Percentiles rank a stretch among this genome's conserved stretches.
phyloP scores from a whole-genome alignment of 164 flowering plant genomes.

The Houttuynia cordata region DNA sequence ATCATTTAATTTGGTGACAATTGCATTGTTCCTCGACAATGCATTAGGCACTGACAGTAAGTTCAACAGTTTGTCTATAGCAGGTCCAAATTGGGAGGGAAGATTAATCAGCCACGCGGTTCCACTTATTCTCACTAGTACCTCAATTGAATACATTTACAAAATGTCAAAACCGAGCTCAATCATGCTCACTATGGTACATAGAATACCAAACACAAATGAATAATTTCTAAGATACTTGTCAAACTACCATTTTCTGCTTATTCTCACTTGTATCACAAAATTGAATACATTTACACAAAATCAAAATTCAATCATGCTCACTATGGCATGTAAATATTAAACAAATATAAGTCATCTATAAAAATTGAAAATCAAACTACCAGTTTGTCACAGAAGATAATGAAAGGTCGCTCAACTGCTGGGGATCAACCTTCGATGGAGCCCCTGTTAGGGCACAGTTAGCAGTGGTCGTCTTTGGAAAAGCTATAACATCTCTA shows the following conservation, averaged over 20 bases:
- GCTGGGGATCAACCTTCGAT: conserved; percentile 79
- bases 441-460: conserved; percentile 88
- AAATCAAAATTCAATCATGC: not conserved
- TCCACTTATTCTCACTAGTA: too few species aligned
- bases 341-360: not conserved
- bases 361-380: not conserved
- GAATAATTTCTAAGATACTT: too few species aligned
- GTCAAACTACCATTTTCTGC: too few species aligned
- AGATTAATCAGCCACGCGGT: too few species aligned
- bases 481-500: conserved; percentile 94
- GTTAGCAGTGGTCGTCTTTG: conserved; percentile 87
- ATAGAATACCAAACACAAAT: too few species aligned
- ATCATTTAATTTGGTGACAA: too few species aligned
- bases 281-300: not conserved
- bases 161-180: not conserved
- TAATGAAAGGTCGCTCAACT: conserved; percentile 54
- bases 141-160: not conserved
- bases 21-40: too few species aligned
- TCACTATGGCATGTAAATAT: not conserved
- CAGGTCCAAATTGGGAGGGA: too few species aligned
- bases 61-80: too few species aligned
- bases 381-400: not conserved
- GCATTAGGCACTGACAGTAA: too few species aligned
- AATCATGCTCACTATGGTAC: not conserved
- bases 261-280: too few species aligned